A percentile compares a stretch with the other conserved stretches of the same genome.
These are phyloP conservation scores for Torulaspora maleeae DNA, from an alignment of 805 yeast species.

Conservation along the genomic window DNA sequence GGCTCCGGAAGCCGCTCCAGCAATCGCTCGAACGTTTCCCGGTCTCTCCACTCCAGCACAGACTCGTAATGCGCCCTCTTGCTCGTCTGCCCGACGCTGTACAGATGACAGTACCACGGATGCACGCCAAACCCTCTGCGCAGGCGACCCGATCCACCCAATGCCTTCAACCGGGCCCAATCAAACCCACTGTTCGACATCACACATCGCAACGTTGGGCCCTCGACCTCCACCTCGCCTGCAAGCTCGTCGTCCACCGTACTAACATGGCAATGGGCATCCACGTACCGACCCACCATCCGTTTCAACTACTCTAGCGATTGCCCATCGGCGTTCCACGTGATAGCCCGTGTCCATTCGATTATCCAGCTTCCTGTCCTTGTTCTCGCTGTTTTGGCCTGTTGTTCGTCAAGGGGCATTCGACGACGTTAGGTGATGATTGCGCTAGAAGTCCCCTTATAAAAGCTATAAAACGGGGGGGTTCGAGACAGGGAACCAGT, in stretches of 20 bases:
- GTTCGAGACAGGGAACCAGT: neutral
- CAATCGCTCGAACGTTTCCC: conserved; percentile 32
- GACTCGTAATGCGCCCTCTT: conserved; percentile 53
- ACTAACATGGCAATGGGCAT: conserved; percentile 39
- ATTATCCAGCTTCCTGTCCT: neutral
- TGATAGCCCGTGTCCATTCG: too few species aligned
- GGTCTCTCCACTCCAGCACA: conserved; percentile 42
- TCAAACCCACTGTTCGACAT: conserved; percentile 46
- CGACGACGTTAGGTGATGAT: conserved; percentile 2
- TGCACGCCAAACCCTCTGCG: conserved; percentile 69
- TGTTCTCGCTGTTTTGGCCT: neutral
- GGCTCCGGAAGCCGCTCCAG: conserved; percentile 60
- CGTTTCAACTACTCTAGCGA: neutral
- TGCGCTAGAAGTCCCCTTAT: conserved; percentile 5
- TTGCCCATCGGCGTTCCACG: neutral
- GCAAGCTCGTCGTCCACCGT: neutral
- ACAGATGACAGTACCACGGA: conserved; percentile 85
- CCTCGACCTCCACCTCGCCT: neutral
- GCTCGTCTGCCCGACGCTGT: conserved; percentile 29
- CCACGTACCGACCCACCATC: conserved; percentile 18
- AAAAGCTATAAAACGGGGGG: conserved; percentile 11
- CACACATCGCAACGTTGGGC: conserved; percentile 25
- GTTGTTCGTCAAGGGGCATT: conserved; percentile 2
- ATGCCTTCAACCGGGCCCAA: conserved; percentile 19
- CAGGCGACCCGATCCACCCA: conserved; percentile 14